Percentiles rank a stretch among this genome's conserved stretches.
These are phyloP conservation scores for Termitomyces sp. DNA, from an alignment of 768 basidiomycete species.

Conservation along the genomic window DNA sequence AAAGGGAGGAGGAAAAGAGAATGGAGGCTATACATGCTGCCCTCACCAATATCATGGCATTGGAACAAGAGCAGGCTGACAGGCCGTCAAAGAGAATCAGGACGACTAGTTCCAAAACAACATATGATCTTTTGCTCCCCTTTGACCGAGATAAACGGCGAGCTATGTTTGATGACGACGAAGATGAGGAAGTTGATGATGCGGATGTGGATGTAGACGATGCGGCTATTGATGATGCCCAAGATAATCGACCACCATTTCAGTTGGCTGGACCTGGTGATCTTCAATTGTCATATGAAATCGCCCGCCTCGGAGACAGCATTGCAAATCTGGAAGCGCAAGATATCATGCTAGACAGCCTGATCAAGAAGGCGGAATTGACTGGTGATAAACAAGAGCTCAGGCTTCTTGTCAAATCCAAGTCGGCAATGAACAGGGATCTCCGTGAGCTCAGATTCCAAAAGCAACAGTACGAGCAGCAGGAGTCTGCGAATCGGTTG, in stretches of 20 bases:
- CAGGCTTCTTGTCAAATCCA: constrained; percentile 76
- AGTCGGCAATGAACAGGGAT: constrained; percentile 77
- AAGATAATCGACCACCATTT: constrained; percentile 48
- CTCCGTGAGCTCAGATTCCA: constrained; percentile 85
- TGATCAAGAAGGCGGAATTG: constrained; percentile 94
- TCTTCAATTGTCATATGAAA: constrained; percentile 85
- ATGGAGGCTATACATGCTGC: constrained; percentile 98
- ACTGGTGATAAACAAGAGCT: constrained; percentile 89
- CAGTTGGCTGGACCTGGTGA: constrained; percentile 86
- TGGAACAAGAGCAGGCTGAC: constrained; percentile 55
- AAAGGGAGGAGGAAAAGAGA: constrained; percentile 72
- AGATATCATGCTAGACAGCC: constrained; percentile 75
- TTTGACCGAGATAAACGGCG: constrained; percentile 22
- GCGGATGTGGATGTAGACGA: constrained; percentile 41
- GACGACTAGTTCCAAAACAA: constrained; percentile 1
- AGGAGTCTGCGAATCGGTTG: constrained; percentile 87
- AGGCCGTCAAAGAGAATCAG: constrained; percentile 1
- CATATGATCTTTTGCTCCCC: constrained; percentile 3
- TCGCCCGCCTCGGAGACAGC: constrained; percentile 72
- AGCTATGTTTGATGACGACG: constrained; percentile 37
- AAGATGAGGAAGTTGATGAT: constrained; percentile 44
- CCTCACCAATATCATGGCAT: constrained; percentile 91
- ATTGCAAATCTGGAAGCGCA: constrained; percentile 78
- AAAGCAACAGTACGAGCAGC: constrained; percentile 89
- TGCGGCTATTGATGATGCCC: constrained; percentile 38